phyloP scores from a whole-genome alignment of 2,329 filamentous ascomycete species.

The Venturia nashicola region DNA sequence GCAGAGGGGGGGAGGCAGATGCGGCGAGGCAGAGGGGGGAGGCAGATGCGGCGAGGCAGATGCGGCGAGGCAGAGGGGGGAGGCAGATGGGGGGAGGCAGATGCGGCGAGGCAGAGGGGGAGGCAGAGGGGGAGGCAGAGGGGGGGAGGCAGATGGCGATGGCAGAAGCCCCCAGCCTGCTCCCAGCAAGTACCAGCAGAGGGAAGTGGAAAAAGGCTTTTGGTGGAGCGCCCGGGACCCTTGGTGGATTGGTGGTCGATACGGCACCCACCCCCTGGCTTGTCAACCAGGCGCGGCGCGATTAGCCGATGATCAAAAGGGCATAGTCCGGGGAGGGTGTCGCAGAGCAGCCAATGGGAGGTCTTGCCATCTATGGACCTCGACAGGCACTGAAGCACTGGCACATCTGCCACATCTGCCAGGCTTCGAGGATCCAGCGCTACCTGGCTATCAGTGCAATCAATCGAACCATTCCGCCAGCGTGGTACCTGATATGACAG shows the following conservation, averaged over 20 bases:
- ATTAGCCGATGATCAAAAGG: background rate
- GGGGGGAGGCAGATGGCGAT: background rate
- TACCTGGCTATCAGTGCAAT: background rate
- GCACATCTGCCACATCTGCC: too few relatives aligned
- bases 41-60: too few relatives aligned
- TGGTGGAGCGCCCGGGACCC: constrained; percentile 2
- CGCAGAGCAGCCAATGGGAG: background rate
- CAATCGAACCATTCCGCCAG: background rate
- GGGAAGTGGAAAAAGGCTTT: too few relatives aligned
- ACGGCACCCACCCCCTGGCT: background rate
- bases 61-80: too few relatives aligned
- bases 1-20: too few relatives aligned
- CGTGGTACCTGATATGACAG: background rate
- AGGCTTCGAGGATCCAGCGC: background rate
- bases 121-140: too few relatives aligned
- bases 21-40: too few relatives aligned
- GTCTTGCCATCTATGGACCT: background rate
- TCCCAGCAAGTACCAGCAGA: too few relatives aligned
- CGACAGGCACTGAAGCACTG: too few relatives aligned
- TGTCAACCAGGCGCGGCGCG: background rate
- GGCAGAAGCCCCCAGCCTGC: too few relatives aligned
- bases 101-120: too few relatives aligned
- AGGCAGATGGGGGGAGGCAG: too few relatives aligned
- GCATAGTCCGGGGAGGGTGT: background rate
- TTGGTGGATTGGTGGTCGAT: background rate